phyloP scores from a whole-genome alignment of 2,329 filamentous ascomycete species.

The Botrytis cinerea region DNA sequence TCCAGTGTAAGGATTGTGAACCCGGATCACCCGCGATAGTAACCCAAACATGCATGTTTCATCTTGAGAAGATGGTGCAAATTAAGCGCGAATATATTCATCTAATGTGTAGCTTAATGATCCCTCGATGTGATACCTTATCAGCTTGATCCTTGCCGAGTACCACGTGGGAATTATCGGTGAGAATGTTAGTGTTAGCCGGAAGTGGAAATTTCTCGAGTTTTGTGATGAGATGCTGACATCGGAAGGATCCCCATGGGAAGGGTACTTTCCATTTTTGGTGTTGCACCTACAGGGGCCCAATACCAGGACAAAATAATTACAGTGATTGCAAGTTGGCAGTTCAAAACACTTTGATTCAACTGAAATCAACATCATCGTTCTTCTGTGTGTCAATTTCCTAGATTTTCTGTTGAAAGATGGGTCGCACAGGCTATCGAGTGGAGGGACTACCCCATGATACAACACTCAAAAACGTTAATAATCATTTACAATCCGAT shows the following conservation, averaged over 20 bases:
- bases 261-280: neutral
- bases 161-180: neutral
- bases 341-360: neutral
- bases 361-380: constrained; percentile 1
- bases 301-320: neutral
- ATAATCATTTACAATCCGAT: constrained; percentile 21
- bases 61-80: neutral
- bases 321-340: neutral
- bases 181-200: no score
- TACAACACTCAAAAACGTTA: constrained; percentile 16
- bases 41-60: neutral
- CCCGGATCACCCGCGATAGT: neutral
- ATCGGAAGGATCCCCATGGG: constrained; percentile 1
- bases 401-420: neutral
- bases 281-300: neutral
- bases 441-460: constrained; percentile 22
- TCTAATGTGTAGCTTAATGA: neutral
- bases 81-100: neutral
- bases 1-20: neutral
- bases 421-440: constrained; percentile 23
- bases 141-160: constrained; percentile 4
- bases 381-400: neutral
- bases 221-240: constrained; percentile 10
- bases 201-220: neutral
- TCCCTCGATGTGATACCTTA: neutral